Base-by-base conservation (phyloP, 1,284 basidiomycete species). In the Sporisorium scitamineum region DNA sequence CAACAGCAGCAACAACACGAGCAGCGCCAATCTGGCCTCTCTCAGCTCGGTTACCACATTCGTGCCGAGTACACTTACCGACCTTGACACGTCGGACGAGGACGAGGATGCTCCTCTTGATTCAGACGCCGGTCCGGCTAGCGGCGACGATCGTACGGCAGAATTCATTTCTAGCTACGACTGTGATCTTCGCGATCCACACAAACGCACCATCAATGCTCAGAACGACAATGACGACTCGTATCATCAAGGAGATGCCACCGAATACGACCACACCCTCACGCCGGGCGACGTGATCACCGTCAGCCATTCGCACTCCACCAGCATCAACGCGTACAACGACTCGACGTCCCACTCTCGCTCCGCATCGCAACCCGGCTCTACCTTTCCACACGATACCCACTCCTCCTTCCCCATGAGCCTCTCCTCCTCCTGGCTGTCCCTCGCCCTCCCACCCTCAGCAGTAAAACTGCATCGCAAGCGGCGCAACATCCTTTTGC, bases 41-140 rank as follows among this genome's bases (percentile, higher is more conserved):
- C 63, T 72, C 16, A 63, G 64, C 42, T 71, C 67, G 24, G 63
- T 76, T 7, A 76, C 73, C 10, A 68, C 73, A 3, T 76, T 76
- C 26, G 64, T 76, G 8, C 73, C 73, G 1, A 62, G 52, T 29
- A 55, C 55, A 26, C 11, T 62, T 20, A 37, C 29, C 9, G 60
- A 41, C 9, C 39, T 45, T n/a, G 57, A 60, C 16, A 13, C 8
- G 2, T 55, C 60, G 11, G 66, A 69, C 14, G 63, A 63, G 7
- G 65, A 63, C 2, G 67, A 65, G 26, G 61, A 54, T 29, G 55
- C 52, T 18, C 26, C 9, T 1, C 18, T 18, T 10, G 60, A 42
- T 5, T 22, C 47, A 34, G 42, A 45, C 1, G 47, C 18, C 14
- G 34, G 42, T 26, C n/a, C 6, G 5, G 34, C 9, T 24, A 50